A percentile compares a stretch with the other conserved stretches of the same genome.
Evolutionary conservation across 495 filamentous ascomycete species (phyloP).

Genomic region (Chaetomium tenue): DNA sequence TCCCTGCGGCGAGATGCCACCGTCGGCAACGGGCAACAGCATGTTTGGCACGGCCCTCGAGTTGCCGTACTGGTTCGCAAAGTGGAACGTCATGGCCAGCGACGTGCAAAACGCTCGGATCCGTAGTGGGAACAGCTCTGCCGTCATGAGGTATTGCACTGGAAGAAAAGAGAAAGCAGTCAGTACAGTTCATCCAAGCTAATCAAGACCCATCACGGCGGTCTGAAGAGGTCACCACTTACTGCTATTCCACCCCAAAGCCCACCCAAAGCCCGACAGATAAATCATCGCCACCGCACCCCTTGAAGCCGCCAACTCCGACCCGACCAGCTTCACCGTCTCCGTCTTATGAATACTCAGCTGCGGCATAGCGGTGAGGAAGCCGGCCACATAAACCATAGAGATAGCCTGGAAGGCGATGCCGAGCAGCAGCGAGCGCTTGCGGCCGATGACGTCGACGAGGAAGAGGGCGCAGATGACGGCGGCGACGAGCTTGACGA

Average conservation of each 20-base stretch:
- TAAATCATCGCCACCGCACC: conserved; percentile 67
- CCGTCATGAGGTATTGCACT: conserved; percentile 73
- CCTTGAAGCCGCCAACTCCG: conserved; percentile 41
- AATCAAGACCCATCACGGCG: not conserved
- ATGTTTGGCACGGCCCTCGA: conserved; percentile 58
- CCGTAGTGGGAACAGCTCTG: conserved; percentile 69
- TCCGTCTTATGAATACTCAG: conserved; percentile 37
- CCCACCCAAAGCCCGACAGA: conserved; percentile 65
- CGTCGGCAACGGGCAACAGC: conserved; percentile 45
- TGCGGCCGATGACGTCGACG: conserved; percentile 71
- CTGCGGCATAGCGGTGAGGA: conserved; percentile 55
- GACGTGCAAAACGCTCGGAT: conserved; percentile 52
- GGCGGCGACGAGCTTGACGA: conserved; percentile 65
- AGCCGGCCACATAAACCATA: conserved; percentile 68
- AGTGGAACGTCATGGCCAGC: conserved; percentile 60
- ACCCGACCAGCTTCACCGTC: conserved; percentile 31
- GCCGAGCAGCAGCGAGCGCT: conserved; percentile 63
- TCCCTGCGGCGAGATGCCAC: conserved; percentile 50
- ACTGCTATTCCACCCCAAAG: conserved; percentile 63
- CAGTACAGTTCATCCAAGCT: not conserved
- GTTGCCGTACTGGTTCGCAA: conserved; percentile 72
- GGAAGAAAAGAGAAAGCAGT: conserved; percentile 23
- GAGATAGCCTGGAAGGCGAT: conserved; percentile 61
- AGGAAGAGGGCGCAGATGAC: conserved; percentile 67
- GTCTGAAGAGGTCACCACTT: not conserved